phyloP scores from a whole-genome alignment of 257 asterid genomes.

The Salvia hispanica region DNA sequence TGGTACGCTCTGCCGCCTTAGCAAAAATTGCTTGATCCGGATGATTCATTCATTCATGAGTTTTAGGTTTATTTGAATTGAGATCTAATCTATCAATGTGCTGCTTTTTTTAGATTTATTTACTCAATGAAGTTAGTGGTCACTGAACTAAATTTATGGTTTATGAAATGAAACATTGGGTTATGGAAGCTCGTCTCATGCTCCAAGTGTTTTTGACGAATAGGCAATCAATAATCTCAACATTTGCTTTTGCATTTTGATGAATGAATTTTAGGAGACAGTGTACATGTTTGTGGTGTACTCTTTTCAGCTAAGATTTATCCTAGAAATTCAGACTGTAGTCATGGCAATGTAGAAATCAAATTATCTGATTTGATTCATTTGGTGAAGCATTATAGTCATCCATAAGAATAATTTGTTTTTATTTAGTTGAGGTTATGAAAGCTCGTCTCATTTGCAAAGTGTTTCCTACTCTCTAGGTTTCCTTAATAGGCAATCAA shows the following conservation, averaged over 20 bases:
- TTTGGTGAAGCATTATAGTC: constrained; percentile 2
- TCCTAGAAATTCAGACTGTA: neutral
- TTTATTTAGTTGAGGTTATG: too few species aligned
- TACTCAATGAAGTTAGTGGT: neutral
- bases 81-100: constrained; percentile 33
- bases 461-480: neutral
- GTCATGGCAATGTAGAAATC: neutral
- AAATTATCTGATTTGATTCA: neutral
- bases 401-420: too few species aligned
- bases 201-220: neutral
- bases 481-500: neutral
- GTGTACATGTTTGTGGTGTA: constrained; percentile 17
- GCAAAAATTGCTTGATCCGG: constrained; percentile 22
- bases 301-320: neutral
- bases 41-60: neutral
- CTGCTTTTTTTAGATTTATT: neutral
- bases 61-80: constrained; percentile 8
- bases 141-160: neutral
- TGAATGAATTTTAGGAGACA: constrained; percentile 14
- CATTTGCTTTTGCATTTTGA: constrained; percentile 8
- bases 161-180: neutral
- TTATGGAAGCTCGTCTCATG: constrained; percentile 12
- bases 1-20: neutral
- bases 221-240: neutral
- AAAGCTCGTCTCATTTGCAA: too few species aligned